A percentile compares a stretch with the other conserved stretches of the same genome.
Evolutionary conservation across 2,329 filamentous ascomycete species (phyloP).

Genomic region (Talaromyces albobiverticillius): DNA sequence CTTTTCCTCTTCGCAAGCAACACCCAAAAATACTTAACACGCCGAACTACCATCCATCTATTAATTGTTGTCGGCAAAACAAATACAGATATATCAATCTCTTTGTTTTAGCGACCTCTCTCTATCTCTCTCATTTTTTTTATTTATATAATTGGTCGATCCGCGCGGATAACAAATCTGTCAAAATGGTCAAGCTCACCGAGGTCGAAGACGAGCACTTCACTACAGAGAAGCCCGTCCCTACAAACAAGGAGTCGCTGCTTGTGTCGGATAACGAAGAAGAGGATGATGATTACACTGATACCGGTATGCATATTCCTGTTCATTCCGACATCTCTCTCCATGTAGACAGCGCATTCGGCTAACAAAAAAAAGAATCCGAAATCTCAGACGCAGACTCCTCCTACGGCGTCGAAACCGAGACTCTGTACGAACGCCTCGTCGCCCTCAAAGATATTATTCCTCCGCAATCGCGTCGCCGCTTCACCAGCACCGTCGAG

Average conservation of each 20-base stretch:
- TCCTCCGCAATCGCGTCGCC: conserved; percentile 67
- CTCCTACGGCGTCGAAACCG: conserved; percentile 59
- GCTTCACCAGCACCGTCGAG: conserved; percentile 59
- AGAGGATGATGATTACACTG: conserved; percentile 83
- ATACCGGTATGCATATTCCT: conserved; percentile 70
- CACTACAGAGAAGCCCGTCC: conserved; percentile 65
- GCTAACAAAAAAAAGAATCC: too few relatives aligned
- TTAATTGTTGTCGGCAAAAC: too few relatives aligned
- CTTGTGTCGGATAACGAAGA: conserved; percentile 54
- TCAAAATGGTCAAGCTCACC: conserved; percentile 86
- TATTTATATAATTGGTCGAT: not conserved
- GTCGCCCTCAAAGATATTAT: conserved; percentile 73
- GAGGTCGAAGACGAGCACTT: conserved; percentile 98
- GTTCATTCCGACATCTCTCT: too few relatives aligned
- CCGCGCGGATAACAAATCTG: conserved; percentile 9
- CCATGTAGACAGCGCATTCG: too few relatives aligned
- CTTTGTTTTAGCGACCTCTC: too few relatives aligned
- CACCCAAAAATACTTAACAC: too few relatives aligned
- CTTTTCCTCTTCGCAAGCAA: not conserved
- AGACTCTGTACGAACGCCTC: conserved; percentile 65
- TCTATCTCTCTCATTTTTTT: not conserved
- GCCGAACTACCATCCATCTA: too few relatives aligned
- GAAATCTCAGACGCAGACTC: conserved; percentile 82
- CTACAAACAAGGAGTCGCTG: conserved; percentile 56
- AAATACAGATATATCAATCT: too few relatives aligned